A percentile compares a stretch with the other conserved stretches of the same genome.
Evolutionary conservation across 2,329 filamentous ascomycete genomes (phyloP).

Genomic region (Sclerotinia subarctica): DNA sequence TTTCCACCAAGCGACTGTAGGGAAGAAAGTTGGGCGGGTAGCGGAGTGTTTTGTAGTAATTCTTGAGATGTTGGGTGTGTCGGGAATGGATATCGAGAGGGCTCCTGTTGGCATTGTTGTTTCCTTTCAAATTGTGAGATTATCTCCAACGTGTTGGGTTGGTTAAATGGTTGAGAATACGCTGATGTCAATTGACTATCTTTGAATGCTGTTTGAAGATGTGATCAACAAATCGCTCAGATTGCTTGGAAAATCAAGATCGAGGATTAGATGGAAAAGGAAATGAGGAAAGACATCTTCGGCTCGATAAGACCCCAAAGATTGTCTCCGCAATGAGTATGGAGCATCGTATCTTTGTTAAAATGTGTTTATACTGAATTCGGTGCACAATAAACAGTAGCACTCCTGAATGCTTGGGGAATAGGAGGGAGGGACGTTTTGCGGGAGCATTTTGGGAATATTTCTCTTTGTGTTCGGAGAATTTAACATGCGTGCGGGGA

Average conservation of each 20-base stretch:
- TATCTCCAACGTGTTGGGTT: background rate
- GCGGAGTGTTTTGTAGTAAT: slow-evolving; percentile 13
- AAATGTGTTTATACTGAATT: background rate
- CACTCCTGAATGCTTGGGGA: background rate
- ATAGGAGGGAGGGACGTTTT: background rate
- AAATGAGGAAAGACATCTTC: slow-evolving; percentile 8
- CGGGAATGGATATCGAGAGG: slow-evolving; percentile 11
- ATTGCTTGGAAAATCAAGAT: background rate
- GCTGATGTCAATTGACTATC: background rate
- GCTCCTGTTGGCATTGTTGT: slow-evolving; percentile 16
- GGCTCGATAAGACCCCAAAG: background rate
- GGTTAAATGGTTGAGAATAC: background rate
- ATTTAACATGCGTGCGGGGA: background rate
- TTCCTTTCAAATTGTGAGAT: background rate
- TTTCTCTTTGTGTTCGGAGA: background rate
- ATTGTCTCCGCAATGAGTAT: background rate
- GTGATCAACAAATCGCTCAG: background rate
- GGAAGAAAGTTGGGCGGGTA: slow-evolving; percentile 18
- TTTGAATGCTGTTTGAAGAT: background rate
- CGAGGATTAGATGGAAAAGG: background rate
- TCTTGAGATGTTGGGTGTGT: background rate
- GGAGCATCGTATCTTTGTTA: background rate
- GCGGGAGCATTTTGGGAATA: background rate
- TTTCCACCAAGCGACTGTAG: slow-evolving; percentile 19
- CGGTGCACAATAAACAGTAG: background rate